Percentiles rank a stretch among this genome's conserved stretches.
Conservation (phyloP, 2,329 filamentous ascomycete species). For the Meredithiella fracta region DNA sequence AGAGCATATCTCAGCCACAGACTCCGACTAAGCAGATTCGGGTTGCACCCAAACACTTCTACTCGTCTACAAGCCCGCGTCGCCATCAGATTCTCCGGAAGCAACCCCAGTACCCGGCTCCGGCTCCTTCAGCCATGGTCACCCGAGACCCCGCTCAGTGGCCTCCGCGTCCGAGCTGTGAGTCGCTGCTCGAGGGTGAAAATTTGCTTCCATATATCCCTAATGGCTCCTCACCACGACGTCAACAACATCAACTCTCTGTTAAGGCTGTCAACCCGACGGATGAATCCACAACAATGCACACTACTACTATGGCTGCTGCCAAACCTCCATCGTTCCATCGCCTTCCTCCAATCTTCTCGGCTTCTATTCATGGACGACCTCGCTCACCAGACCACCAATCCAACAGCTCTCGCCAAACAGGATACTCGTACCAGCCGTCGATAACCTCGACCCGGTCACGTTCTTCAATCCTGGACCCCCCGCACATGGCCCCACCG, state of each 20-base stretch:
- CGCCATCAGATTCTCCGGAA: background rate
- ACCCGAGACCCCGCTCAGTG: constrained; percentile 1
- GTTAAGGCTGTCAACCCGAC: constrained; percentile 7
- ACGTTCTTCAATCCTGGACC: constrained; percentile 37
- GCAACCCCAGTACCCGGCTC: background rate
- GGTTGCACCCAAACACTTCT: background rate
- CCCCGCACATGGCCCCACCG: constrained; percentile 42
- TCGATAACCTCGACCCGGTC: constrained; percentile 33
- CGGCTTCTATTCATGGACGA: constrained; percentile 16
- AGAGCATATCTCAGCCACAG: background rate
- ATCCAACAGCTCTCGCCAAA: constrained; percentile 28
- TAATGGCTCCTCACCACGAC: constrained; percentile 27
- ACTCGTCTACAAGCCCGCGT: background rate
- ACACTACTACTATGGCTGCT: constrained; percentile 8
- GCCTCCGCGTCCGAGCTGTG: constrained; percentile 11
- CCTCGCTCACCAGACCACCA: constrained; percentile 26
- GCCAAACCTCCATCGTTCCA: background rate
- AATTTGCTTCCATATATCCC: constrained; percentile 32
- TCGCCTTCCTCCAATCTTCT: background rate
- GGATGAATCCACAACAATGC: background rate
- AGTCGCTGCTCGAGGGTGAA: constrained; percentile 6
- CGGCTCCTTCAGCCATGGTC: constrained; percentile 1
- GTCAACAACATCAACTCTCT: constrained; percentile 1
- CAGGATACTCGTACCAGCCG: constrained; percentile 34
- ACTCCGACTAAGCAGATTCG: background rate